phyloP scores from a whole-genome alignment of 1,284 basidiomycete genomes.

The Trichosporon sp. region DNA sequence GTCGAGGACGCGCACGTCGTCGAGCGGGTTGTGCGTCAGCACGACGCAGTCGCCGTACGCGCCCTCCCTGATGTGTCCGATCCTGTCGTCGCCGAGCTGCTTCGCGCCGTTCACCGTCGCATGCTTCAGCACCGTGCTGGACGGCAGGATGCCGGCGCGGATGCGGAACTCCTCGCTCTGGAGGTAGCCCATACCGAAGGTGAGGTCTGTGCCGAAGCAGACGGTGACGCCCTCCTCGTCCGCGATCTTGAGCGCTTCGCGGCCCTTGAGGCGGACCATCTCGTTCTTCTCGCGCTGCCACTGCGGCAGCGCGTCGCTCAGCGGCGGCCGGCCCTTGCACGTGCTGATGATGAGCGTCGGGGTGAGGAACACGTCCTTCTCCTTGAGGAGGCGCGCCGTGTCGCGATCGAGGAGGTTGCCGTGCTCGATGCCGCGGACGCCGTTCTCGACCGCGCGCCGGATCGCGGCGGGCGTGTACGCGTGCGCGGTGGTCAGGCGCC shows the following conservation, averaged over 20 bases:
- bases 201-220: constrained; percentile 21
- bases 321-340: constrained; percentile 21
- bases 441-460: constrained; percentile 34
- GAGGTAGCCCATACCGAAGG: constrained; percentile 15
- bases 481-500: constrained; percentile 33
- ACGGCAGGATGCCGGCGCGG: constrained; percentile 49
- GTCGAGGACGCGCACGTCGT: constrained; percentile 53
- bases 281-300: constrained; percentile 24
- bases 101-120: constrained; percentile 53
- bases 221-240: constrained; percentile 33
- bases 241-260: constrained; percentile 23
- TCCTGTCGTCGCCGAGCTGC: constrained; percentile 46
- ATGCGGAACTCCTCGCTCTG: constrained; percentile 49
- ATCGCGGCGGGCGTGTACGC: constrained; percentile 36
- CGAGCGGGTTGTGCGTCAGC: constrained; percentile 52
- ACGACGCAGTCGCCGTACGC: constrained; percentile 53
- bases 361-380: constrained; percentile 51
- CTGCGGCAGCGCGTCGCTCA: constrained; percentile 17
- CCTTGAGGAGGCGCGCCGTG: constrained; percentile 26
- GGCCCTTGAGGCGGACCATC: constrained; percentile 19
- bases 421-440: constrained; percentile 53
- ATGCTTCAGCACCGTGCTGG: constrained; percentile 50
- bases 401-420: constrained; percentile 47
- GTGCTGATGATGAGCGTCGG: constrained; percentile 48
- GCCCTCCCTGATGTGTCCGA: constrained; percentile 48